Percentiles rank a stretch among this genome's conserved stretches.
Evolutionary conservation across 805 yeast species (phyloP).

Genomic region (Yarrowia hollandica): DNA sequence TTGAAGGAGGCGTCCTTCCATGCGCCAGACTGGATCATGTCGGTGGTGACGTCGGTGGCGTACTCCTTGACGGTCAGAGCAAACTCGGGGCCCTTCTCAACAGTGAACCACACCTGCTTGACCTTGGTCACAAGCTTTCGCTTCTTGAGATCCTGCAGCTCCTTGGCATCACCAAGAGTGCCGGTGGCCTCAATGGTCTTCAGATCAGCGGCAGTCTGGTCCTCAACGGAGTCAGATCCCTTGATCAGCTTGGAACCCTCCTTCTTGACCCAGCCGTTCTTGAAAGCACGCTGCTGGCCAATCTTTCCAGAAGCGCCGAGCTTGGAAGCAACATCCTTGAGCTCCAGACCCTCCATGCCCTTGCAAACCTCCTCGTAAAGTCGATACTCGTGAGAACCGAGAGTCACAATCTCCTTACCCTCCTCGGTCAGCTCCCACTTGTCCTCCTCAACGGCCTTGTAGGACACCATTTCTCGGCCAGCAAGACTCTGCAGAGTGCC

Average conservation of each 20-base stretch:
- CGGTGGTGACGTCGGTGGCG: conserved; percentile 93
- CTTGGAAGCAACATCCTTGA: conserved; percentile 61
- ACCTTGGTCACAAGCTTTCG: conserved; percentile 77
- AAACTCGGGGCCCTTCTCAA: conserved; percentile 81
- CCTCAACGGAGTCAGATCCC: conserved; percentile 55
- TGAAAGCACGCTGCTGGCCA: conserved; percentile 97
- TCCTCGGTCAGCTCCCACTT: conserved; percentile 74
- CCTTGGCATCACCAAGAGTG: conserved; percentile 59
- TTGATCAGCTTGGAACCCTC: conserved; percentile 77
- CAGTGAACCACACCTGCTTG: conserved; percentile 72
- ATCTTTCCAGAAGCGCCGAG: conserved; percentile 80
- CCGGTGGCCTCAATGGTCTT: conserved; percentile 58
- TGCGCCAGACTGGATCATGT: conserved; percentile 78
- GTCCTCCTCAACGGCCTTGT: conserved; percentile 71
- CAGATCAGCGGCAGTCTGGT: conserved; percentile 66
- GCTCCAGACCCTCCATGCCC: conserved; percentile 75
- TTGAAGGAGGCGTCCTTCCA: conserved; percentile 87
- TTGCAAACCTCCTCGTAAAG: conserved; percentile 69
- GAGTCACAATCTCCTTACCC: conserved; percentile 70
- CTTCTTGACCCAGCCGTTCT: conserved; percentile 93
- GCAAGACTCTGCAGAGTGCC: conserved; percentile 85
- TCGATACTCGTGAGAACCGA: conserved; percentile 91
- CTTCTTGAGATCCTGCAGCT: conserved; percentile 82
- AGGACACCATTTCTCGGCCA: conserved; percentile 78
- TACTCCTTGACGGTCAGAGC: conserved; percentile 73